Percentiles rank a stretch among this genome's conserved stretches.
Evolutionary conservation across 1,284 basidiomycete genomes (phyloP).

Genomic region (Apiotrichum gracile): DNA sequence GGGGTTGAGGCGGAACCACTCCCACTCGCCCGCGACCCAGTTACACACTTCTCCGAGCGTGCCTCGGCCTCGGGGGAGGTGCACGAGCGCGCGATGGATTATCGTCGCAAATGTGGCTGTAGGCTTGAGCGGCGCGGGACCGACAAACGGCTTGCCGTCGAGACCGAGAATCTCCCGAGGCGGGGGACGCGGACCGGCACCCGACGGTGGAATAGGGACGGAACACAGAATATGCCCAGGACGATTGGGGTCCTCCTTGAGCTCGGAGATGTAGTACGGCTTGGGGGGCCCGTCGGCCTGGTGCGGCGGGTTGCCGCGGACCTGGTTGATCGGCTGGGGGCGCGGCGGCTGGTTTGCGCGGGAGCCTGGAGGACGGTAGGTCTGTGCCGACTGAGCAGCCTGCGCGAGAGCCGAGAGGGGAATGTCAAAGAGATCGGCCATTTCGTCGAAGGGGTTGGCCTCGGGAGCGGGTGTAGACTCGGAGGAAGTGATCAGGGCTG

Average conservation of each 20-base stretch:
- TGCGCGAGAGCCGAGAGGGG: background rate
- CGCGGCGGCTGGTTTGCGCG: background rate
- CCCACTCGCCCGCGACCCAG: constrained; percentile 81
- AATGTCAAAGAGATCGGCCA: background rate
- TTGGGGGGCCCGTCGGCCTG: constrained; percentile 23
- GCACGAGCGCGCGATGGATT: constrained; percentile 42
- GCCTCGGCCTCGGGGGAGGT: constrained; percentile 60
- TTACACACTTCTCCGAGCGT: constrained; percentile 86
- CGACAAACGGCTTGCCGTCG: constrained; percentile 45
- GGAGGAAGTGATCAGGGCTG: too few species aligned
- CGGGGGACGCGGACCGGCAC: constrained; percentile 41
- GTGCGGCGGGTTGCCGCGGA: constrained; percentile 5
- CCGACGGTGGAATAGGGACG: constrained; percentile 44
- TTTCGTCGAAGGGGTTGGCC: background rate
- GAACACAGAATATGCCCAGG: constrained; percentile 43
- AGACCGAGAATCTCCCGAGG: constrained; percentile 42
- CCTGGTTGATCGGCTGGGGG: constrained; percentile 5
- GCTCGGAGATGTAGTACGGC: constrained; percentile 41
- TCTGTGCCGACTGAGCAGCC: background rate
- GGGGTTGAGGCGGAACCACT: constrained; percentile 79
- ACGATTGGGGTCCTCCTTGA: constrained; percentile 37
- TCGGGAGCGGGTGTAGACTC: too few species aligned
- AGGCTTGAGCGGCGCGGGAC: constrained; percentile 45
- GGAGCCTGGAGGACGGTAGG: background rate
- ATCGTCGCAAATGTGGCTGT: constrained; percentile 46